Base-by-base conservation (phyloP, 2,329 filamentous ascomycete species). In the Leptographium radiaticola region DNA sequence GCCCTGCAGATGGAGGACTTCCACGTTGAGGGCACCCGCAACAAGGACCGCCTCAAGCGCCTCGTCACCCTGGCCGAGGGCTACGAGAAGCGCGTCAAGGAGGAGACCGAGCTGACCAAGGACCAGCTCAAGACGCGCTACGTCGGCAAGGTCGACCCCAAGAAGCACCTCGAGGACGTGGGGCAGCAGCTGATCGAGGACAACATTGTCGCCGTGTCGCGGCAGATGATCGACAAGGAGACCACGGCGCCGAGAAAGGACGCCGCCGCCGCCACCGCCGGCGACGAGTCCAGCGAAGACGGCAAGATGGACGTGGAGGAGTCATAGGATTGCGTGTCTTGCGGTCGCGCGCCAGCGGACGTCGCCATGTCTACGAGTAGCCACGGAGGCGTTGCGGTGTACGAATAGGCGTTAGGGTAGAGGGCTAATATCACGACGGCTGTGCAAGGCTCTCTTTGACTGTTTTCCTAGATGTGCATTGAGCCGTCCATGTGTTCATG, bases 171-270 rank as follows among this genome's bases (percentile, higher is more conserved):
- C 66, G 90, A 96, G 70, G 89, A 95, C 62, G 88, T 98, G 48
- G 93, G 93, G 53, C 90, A 96, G 71, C 84, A 94, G 68, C 79
- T 97, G 60, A 97, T 98, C 64, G 94, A 98, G 73, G 93, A 98
- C 79, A 98, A 98, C 71, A 98, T 98, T 60, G 93, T 98, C 13
- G 88, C 89, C 4, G 90, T 98, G n/a, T 94, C 89, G 60, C 80
- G 91, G 68, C 93, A 97, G 70, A 96, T 98, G 91, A 97, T 98
- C 64, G 93, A 97, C 74, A 97, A 97, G 74, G 93, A 98, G 70
- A 93, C 93, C 4, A 93, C 89, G 6, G 87, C 95, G 70, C 88
- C 91, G 20, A 84, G 80, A 67, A 84, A 84, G 70, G 77, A 86
- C 56, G 66, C 63, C 1, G 48, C 31, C 25, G 46, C 38, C 18